Base-by-base conservation (phyloP, 2,329 filamentous ascomycete genomes). In the Colletotrichum sp. region DNA sequence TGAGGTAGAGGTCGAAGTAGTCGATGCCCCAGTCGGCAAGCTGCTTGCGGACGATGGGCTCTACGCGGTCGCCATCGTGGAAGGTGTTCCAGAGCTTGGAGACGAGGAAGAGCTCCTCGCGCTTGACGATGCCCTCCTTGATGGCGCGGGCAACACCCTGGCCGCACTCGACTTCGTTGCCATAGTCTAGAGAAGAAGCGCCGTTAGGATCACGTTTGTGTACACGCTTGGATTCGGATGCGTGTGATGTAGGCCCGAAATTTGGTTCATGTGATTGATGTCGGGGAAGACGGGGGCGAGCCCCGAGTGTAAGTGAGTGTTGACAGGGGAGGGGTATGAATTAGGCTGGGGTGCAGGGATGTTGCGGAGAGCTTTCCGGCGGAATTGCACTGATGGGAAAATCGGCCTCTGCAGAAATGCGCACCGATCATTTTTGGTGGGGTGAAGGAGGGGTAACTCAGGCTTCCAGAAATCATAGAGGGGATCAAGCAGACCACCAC, bases 41-140 rank as follows among this genome's bases (percentile, higher is more conserved):
- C 87, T 96, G 94, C 83, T 93, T 93, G 85, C 92, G 92, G 85
- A 89, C 90, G 83, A 97, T 95, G 75, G 93, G 92, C 86, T 93
- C 92, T 78, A 96, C 95, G 80, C 91, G 90, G 80, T 96, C 93
- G 80, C 89, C 90, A 81, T 96, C 94, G 89, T 98, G 95, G 91
- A 96, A 98, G 79, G 93, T 93, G 88, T 96, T 96, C 95, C 96
- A 98, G 75, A 98, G 93, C 90, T 98, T 98, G 86, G 94, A 95
- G 79, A 96, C 94, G 83, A 98, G 93, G 91, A 98, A 98, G 83
- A 98, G 94, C 28, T 98, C 95, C 86, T 95, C 92, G 76, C 95
- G 93, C 89, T 93, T 95, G 80, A 96, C 94, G 75, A 96, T 85
- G 59, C 95, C 94, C 12, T 97, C 95, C 82, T 93, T 90, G 86